Base-by-base conservation (phyloP, 2,329 filamentous ascomycete species). In the Ophiostoma novo-ulmi region DNA sequence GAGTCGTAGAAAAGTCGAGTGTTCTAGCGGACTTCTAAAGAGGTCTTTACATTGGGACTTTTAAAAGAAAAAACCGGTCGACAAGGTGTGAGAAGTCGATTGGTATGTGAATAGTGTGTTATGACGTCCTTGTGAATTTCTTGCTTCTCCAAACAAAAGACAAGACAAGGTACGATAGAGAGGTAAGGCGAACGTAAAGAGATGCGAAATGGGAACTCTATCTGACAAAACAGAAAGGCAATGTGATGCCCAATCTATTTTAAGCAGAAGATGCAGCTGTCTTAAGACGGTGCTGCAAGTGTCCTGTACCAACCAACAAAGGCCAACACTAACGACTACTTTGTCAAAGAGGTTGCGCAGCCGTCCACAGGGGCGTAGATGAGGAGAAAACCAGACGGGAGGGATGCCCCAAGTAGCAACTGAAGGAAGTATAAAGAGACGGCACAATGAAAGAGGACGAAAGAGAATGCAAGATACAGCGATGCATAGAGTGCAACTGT, bases 171-270 rank as follows among this genome's bases (percentile, higher is more conserved):
- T 58, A 13, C 52, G n/a, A 22, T 26, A 8, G 8, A 58, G 10
- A 48, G 14, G 17, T n/a, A 17, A 48, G n/a, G 44, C 17, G 22
- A 58, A 58, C 8, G 52, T 10, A 58, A 58, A 17, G 22, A 58
- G 11, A 11, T 22, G 52, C n/a, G 17, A 58, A 26, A 26, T 13
- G 52, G n/a, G 13, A 35, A 31, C n/a, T 36, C 22, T 10, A 58
- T 22, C 26, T 65, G n/a, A 70, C 44, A n/a, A 63, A 66, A 52
- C 38, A 26, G 61, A 52, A 63, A 69, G 61, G 38, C 52, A 26
- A 26, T 41, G 55, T 65, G 70, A 41, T 44, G 41, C 70, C 67
- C 70, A 38, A 69, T 71, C 70, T 66, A 67, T 69, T 71, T 71
- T 61, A 48, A 69, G 48, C 52, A 26, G 38, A 22, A n/a, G 63